Conservation (phyloP, 345 rosid genomes). For the Pistacia atlantica region DNA sequence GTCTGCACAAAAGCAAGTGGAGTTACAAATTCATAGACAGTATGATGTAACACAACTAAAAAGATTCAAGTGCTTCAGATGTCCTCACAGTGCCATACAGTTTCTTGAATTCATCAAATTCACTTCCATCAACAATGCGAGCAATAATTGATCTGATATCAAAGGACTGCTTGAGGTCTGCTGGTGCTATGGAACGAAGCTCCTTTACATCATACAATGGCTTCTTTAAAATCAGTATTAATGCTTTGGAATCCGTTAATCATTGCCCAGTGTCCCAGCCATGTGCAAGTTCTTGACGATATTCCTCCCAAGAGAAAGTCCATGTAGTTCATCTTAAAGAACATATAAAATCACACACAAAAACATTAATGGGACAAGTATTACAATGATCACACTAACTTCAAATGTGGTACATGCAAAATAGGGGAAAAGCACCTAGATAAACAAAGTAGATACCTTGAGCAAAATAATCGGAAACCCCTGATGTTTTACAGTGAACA, state of each 20-base stretch:
- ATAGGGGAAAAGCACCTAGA: conserved; percentile 7
- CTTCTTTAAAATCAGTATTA: conserved; percentile 54
- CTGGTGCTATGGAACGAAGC: conserved; percentile 88
- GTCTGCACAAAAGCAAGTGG: conserved; percentile 53
- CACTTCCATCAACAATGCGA: conserved; percentile 92
- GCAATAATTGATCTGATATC: conserved; percentile 91
- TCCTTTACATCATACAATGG: conserved; percentile 82
- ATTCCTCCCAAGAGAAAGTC: conserved; percentile 88
- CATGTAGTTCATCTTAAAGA: conserved; percentile 87
- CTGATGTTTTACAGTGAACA: conserved; percentile 90
- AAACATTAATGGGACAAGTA: conserved; percentile 9
- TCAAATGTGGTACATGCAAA: conserved; percentile 14
- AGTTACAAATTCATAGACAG: conserved; percentile 13
- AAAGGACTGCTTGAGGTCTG: conserved; percentile 86
- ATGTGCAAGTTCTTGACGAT: conserved; percentile 89
- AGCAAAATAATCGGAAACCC: conserved; percentile 96
- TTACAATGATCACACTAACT: conserved; percentile 26
- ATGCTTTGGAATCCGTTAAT: conserved; percentile 34
- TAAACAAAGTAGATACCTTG: conserved; percentile 57
- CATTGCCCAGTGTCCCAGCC: conserved; percentile 63
- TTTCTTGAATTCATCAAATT: conserved; percentile 97
- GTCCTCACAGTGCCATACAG: conserved; percentile 90
- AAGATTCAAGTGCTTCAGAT: conserved; percentile 18
- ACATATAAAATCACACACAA: conserved; percentile 9
- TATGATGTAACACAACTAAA: conserved; percentile 2